Conservation (phyloP, 163 green algal genomes). For the Trebouxia gelatinosa region DNA sequence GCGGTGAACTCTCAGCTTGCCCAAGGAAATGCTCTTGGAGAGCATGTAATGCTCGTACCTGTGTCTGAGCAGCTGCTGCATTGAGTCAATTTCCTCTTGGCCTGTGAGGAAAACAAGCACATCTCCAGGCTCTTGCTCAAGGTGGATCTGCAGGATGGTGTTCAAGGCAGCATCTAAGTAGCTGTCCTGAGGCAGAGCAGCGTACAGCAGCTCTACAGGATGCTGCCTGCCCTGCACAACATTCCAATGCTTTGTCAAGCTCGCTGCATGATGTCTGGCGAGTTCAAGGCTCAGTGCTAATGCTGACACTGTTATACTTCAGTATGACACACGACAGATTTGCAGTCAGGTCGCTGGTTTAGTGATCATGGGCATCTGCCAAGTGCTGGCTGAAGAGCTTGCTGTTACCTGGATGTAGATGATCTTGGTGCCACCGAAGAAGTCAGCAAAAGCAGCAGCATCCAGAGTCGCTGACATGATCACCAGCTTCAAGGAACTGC, state of each 20-base stretch:
- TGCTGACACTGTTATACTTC: too few species aligned
- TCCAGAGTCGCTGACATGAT: conserved; percentile 93
- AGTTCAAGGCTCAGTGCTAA: too few species aligned
- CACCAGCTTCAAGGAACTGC: conserved; percentile 64
- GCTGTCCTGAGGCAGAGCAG: conserved; percentile 69
- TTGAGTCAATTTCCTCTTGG: conserved; percentile 82
- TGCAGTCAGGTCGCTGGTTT: too few species aligned
- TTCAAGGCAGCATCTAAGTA: conserved; percentile 87
- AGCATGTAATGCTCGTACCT: too few species aligned
- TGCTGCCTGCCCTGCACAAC: conserved; percentile 66
- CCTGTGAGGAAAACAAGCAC: conserved; percentile 94
- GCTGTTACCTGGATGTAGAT: conserved; percentile 65
- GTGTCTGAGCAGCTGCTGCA: conserved; percentile 66
- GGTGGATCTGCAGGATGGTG: conserved; percentile 79
- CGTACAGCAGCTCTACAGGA: conserved; percentile 82
- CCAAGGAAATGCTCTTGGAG: too few species aligned
- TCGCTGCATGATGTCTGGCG: too few species aligned
- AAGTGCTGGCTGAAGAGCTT: background rate
- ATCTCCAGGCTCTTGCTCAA: conserved; percentile 73
- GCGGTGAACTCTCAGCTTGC: too few species aligned
- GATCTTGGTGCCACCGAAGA: conserved; percentile 64
- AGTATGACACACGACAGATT: too few species aligned
- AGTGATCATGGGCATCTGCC: too few species aligned
- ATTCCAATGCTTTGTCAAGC: too few species aligned
- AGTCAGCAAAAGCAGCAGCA: conserved; percentile 67